Evolutionary conservation across 352 stramenopile genomes (phyloP), one percentile per base, ranked within the genome.

Genomic region (Elongisporangium undulatum): DNA sequence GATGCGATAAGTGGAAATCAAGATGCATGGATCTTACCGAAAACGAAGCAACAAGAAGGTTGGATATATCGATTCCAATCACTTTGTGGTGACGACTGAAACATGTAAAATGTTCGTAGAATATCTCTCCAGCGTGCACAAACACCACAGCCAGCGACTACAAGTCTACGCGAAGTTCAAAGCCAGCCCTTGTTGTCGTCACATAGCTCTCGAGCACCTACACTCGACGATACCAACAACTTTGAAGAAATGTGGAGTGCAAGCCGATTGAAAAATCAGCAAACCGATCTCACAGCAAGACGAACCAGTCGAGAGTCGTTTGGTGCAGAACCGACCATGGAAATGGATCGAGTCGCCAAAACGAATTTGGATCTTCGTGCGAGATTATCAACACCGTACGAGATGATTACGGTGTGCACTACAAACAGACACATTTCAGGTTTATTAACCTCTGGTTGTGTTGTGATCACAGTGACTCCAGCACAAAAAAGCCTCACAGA

Each of bases 191-290:
- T 34, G 7, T 29, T 68, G 13, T 24, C 19, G n/a, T 34, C 45
- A 2, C 50, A 50, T 12, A 55, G 26, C 26, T n/a, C 48, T 5
- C 16, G 19, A 13, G 53, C 51, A 24, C 39, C 53, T 22, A 38
- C 50, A 29, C 62, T 58, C 10, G 51, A 23, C 12, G 51, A 56
- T 4, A 29, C 24, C 3, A 49, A 70, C 19, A 83, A 87, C 53
- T 88, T 72, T 20, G 64, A 87, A 56, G 81, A 87, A 62, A 83
- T 90, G 71, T 90, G 81, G 79, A 89, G 71, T 34, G 77, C 75
- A 8, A 82, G 73, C 53, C 70, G 85, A 24, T 58, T 62, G n/a
- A 74, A 58, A 56, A 4, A 39, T 56, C 60, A 64, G 7, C 21
- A 66, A 62, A 63, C 20, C 57, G 21, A 17, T 24, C 7, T 24